Base-by-base conservation (phyloP, 768 basidiomycete species). In the Ramaria sp. region DNA sequence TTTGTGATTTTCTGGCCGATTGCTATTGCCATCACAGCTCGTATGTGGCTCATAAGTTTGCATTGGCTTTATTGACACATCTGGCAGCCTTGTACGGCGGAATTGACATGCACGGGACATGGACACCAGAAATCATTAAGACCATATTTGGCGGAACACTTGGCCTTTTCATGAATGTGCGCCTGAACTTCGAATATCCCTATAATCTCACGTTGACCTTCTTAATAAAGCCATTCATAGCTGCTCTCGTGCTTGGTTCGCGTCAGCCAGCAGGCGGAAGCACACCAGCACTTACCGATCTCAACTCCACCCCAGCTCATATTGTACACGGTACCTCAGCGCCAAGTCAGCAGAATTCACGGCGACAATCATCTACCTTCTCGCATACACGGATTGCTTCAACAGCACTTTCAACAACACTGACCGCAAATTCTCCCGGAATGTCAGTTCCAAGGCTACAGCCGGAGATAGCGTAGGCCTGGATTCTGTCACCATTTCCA, bases 21-120 rank as follows among this genome's bases (percentile, higher is more conserved):
- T 7, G 45, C 47, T 3, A 57, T 57, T 30, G 55, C 55, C 19
- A 57, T 57, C 19, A 20, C 37, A 30, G 55, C 55, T n/a, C 55
- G 55, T 57, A 47, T 12, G 55, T 47, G 11, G 31, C 6, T 46
- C 52, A 6, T 39, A 12, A 22, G 12, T 15, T 53, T 2, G 0
- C 19, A 43, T 37, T 17, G 4, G 7, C 15, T 19, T 20, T 48
- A 38, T 33, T 20, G 24, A 47, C 15, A 7, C 47, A 37, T 38
- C 33, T 4, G 2, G 13, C 24, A 57, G 55, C 55, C n/a, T 37
- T 57, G 11, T 57, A 57, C 31, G 45, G 46, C 11, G 31, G 55
- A 20, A 37, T 12, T 5, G 31, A 49, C 45, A 9, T 57, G 31
- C 55, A 49, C n/a, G 55, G 45, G n/a, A 49, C 55, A 19, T 57